Evolutionary conservation across 371 early-diverging fungal genomes (phyloP).

Genomic region (Neoconidiobolus thromboides): DNA sequence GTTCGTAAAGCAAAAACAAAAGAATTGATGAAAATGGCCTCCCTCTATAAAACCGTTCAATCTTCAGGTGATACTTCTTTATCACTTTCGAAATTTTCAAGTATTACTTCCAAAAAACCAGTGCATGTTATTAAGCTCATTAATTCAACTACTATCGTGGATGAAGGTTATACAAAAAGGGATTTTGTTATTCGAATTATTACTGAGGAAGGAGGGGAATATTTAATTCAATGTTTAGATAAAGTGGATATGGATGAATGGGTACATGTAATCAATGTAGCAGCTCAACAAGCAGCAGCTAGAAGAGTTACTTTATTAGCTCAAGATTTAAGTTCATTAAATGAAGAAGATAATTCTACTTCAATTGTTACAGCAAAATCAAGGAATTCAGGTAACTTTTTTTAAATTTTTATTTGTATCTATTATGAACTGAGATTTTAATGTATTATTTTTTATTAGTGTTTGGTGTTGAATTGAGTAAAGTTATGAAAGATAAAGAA

Average conservation of each 20-base stretch:
- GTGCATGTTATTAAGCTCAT: constrained; percentile 62
- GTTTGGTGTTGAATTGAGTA: constrained; percentile 39
- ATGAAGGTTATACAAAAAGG: constrained; percentile 44
- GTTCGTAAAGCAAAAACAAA: constrained; percentile 28
- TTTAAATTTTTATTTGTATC: too few relatives aligned
- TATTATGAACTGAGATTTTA: background rate
- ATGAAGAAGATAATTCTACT: background rate
- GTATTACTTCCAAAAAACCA: constrained; percentile 21
- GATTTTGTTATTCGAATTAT: constrained; percentile 63
- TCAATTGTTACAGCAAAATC: background rate
- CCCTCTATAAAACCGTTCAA: constrained; percentile 22
- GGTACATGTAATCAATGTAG: constrained; percentile 47
- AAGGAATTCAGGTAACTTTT: constrained; percentile 14
- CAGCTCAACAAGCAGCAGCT: constrained; percentile 53
- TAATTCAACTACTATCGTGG: constrained; percentile 41
- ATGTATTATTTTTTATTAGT: constrained; percentile 12
- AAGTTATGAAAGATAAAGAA: constrained; percentile 34
- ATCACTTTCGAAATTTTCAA: constrained; percentile 2
- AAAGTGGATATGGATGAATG: constrained; percentile 55
- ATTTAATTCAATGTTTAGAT: constrained; percentile 48
- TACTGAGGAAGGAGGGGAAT: constrained; percentile 69
- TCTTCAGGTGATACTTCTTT: constrained; percentile 4
- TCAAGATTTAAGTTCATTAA: constrained; percentile 3
- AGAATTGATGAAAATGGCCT: constrained; percentile 22
- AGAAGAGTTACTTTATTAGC: constrained; percentile 16